These are phyloP conservation scores for Leucocoprinus sp. DNA, from an alignment of 768 basidiomycete genomes.

Conservation along the genomic window DNA sequence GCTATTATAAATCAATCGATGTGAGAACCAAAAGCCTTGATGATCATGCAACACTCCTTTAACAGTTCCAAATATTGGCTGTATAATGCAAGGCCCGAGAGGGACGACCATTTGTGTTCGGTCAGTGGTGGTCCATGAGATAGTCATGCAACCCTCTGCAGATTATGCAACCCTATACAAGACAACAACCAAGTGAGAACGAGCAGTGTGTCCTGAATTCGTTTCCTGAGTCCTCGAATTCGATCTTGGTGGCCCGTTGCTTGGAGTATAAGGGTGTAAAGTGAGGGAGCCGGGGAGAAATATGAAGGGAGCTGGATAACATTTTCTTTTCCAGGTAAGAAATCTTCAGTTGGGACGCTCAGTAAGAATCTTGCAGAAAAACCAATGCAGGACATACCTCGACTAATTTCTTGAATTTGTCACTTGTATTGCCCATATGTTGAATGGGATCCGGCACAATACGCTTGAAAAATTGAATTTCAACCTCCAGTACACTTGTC, in stretches of 20 bases:
- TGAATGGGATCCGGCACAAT: constrained; percentile 85
- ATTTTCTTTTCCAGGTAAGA: constrained; percentile 82
- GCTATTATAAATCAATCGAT: too few relatives aligned
- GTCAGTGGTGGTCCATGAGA: too few relatives aligned
- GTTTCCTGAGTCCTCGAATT: constrained; percentile 74
- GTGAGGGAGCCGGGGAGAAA: constrained; percentile 68
- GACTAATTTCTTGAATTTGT: constrained; percentile 81
- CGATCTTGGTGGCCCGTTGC: constrained; percentile 66
- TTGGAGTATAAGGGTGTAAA: constrained; percentile 72
- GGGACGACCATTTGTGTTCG: too few relatives aligned
- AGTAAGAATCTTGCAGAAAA: not conserved
- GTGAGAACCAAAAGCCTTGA: too few relatives aligned
- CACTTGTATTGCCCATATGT: constrained; percentile 95
- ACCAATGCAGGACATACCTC: constrained; percentile 42
- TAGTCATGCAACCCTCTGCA: too few relatives aligned
- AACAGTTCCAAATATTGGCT: too few relatives aligned
- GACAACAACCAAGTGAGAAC: not conserved
- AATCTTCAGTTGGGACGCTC: constrained; percentile 61
- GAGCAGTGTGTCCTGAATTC: constrained; percentile 67
- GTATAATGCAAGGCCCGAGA: too few relatives aligned
- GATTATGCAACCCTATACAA: constrained; percentile 1
- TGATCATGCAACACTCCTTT: too few relatives aligned
- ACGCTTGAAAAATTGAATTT: constrained; percentile 81
- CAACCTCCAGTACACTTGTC: constrained; percentile 90
- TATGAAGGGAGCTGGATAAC: constrained; percentile 70